Evolutionary conservation across 208 protist species (phyloP).

Genomic region (Trypanosoma vivax): DNA sequence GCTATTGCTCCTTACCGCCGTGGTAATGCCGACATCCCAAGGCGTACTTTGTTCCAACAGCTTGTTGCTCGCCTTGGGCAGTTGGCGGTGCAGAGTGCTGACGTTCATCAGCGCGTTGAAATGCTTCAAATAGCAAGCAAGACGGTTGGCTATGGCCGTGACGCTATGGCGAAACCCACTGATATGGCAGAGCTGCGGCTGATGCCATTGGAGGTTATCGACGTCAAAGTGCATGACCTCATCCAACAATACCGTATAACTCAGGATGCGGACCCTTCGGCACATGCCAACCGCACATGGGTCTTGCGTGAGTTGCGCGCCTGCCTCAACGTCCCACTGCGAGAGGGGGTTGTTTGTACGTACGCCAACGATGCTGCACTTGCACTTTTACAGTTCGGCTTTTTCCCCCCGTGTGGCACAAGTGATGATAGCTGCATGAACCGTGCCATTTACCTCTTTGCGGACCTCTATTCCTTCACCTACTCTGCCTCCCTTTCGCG

Average conservation of each 20-base stretch:
- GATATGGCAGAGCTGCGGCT: conserved; percentile 54
- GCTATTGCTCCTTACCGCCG: conserved; percentile 79
- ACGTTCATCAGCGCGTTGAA: conserved; percentile 60
- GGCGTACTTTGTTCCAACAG: conserved; percentile 69
- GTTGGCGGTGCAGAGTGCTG: conserved; percentile 63
- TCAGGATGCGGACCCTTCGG: conserved; percentile 41
- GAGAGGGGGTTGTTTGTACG: conserved; percentile 26
- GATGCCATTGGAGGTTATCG: conserved; percentile 49
- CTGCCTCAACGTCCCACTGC: conserved; percentile 67
- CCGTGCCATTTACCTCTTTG: conserved; percentile 79
- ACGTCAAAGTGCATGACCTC: conserved; percentile 67
- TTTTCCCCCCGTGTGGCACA: conserved; percentile 45
- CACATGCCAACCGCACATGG: conserved; percentile 73
- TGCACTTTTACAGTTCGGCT: conserved; percentile 59
- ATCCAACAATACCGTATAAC: conserved; percentile 59
- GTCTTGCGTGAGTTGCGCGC: conserved; percentile 73
- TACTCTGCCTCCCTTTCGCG: conserved; percentile 39
- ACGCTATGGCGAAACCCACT: conserved; percentile 57
- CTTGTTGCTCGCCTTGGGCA: conserved; percentile 71
- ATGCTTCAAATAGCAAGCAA: conserved; percentile 69
- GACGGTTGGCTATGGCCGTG: conserved; percentile 67
- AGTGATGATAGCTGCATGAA: conserved; percentile 61
- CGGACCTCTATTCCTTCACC: conserved; percentile 81
- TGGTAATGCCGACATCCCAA: conserved; percentile 67
- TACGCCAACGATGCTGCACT: conserved; percentile 58